Base-by-base conservation (phyloP, 306 rosid genomes). In the Lathyrus sativus region DNA sequence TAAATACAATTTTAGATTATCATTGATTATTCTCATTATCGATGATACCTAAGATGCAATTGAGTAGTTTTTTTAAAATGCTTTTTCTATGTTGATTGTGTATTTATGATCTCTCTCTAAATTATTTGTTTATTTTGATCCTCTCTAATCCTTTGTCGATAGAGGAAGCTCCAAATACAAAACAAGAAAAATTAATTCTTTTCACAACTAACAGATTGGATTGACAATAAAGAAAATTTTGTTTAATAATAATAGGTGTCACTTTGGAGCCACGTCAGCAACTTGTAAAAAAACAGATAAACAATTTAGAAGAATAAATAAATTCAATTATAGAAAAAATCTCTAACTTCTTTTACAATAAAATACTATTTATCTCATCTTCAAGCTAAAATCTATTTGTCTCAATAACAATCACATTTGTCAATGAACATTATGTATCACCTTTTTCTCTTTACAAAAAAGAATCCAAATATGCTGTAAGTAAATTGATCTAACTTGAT, bases 211-310 rank as follows among this genome's bases (percentile, higher is more conserved):
- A 77, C 70, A 63, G 63, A 45, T 8, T 49, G 31, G 49, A 12
- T 60, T 50, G 54, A 54, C 22, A 39, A 33, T 5, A 9, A 62
- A 26, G 14, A 44, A 41, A 35, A 31, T 11, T 49, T 3, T 7
- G 61, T 33, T 58, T 65, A 63, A 41, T 51, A 62, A 24, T 70
- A 74, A 76, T 76, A 72, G 53, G 53, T 31, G 24, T 61, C 50
- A 48, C 50, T 80, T 68, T 68, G 86, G 76, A 76, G 76, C 84
- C 80, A 73, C 62, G 74, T 75, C 74, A 55, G 28, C 69, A 60
- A 28, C 53, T 48, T 18, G 9, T 19, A 19, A 19, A 19, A 0
- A 19, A 19, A 19, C 22, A 19, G 22, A 19, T 19, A 19, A 19
- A 19, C 22, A 19, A 19, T 19, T 19, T 19, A 19, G 22, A 19